Evolutionary conservation across 371 early-diverging fungal species (phyloP), one percentile per base, ranked within the genome.

Genomic region (Aphelidium insulamus): DNA sequence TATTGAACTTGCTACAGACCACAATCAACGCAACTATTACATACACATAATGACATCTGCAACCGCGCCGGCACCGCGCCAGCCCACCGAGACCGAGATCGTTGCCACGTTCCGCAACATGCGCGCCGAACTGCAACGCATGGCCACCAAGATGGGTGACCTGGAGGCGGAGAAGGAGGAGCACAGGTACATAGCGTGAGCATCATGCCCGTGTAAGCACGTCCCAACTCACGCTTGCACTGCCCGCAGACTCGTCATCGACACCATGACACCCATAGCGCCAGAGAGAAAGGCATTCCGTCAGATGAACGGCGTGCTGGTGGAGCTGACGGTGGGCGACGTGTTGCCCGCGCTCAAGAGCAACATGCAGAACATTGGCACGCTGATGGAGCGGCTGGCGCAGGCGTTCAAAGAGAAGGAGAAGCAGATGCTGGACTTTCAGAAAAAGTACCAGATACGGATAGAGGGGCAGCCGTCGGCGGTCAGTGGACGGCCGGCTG

Each of bases 81-180:
- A 59, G 37, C 59, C 63, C 11, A 50, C 55, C 18, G 74, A 74
- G 47, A 66, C 69, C 45, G 72, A 73, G 37, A 54, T 76, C 29
- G 61, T 69, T 14, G 33, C 54, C 11, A 42, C 76, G 54, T 78
- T 80, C 49, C 79, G 86, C 52, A 56, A 60, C 38, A 70, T 70
- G 59, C 83, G 79, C 54, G 64, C 64, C 31, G 94, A 92, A 35
- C 64, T 92, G 34, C 69, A 75, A 37, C 55, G 62, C 21, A 48
- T 92, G 15, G 80, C 87, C 9, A 66, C 66, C 44, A 92, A 90
- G 62, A 63, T 88, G 37, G 86, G 87, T 20, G 91, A 90, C 50
- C 63, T 92, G 21, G 94, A 92, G 51, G 62, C 70, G 40, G 88
- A 92, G 50, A 60, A 71, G 5, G 91, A 87, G 44, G 94, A 92